Conservation (phyloP, 805 yeast genomes). For the Wickerhamomyces tratensis region DNA sequence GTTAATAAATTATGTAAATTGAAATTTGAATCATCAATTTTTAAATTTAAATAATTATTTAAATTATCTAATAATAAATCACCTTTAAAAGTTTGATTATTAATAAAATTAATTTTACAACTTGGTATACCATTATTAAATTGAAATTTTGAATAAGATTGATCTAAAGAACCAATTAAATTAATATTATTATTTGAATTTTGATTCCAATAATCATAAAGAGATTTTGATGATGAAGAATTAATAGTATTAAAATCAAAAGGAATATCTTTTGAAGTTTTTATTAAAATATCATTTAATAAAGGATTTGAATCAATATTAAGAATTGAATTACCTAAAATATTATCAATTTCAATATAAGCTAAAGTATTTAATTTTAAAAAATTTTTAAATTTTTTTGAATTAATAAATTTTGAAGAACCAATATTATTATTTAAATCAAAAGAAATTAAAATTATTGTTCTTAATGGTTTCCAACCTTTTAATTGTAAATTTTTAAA, state of each 20-base stretch:
- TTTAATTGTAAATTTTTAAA: conserved; percentile 30
- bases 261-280: conserved; percentile 37
- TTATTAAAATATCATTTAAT: conserved; percentile 32
- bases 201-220: conserved; percentile 39
- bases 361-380: conserved; percentile 35
- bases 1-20: conserved; percentile 46
- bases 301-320: conserved; percentile 46
- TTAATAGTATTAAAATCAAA: conserved; percentile 27
- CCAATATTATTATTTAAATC: conserved; percentile 76
- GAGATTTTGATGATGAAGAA: conserved; percentile 12
- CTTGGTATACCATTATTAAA: conserved; percentile 62
- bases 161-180: conserved; percentile 34
- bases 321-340: conserved; percentile 38
- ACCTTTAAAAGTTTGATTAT: conserved; percentile 32
- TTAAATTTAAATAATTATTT: conserved; percentile 30
- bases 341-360: conserved; percentile 35
- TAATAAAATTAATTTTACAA: conserved; percentile 34
- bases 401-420: conserved; percentile 40
- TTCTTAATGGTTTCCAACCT: conserved; percentile 68
- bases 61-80: conserved; percentile 53
- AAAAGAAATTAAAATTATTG: conserved; percentile 67
- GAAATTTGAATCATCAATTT: conserved; percentile 34
- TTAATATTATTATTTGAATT: conserved; percentile 27
- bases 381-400: no score
- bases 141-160: conserved; percentile 53